Evolutionary conservation across 345 rosid species (phyloP), one percentile per base, ranked within the genome.

Genomic region (Corchorus olitorius): DNA sequence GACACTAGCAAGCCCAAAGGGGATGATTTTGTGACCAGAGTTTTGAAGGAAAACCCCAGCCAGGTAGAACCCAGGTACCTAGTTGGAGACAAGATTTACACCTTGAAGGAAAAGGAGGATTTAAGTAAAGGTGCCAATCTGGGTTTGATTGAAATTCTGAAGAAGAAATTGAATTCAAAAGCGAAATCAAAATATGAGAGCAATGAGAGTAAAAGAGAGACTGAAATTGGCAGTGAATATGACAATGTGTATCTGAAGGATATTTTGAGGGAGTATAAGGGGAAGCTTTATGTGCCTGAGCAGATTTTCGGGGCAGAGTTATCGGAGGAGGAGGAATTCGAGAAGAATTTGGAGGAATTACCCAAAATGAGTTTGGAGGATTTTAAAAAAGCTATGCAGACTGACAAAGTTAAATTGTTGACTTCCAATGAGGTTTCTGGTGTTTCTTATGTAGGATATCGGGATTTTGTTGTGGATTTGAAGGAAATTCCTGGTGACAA

Each of bases 211-310:
- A 72, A 75, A 58, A 78, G 20, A 73, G 77, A 72, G 80, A 49
- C 58, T 68, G 58, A 50, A 79, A 67, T 37, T 83, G 74, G 3
- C 49, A 52, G 66, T 74, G 68, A 53, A 43, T 75, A 74, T 37
- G 87, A 83, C 73, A 62, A 82, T 67, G 98, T 94, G 79, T 90
- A 89, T 66, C 76, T 94, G 92, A 91, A 84, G 72, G 97, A 92
- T 76, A 78, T 94, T 48, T 73, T 94, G 84, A 88, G 97, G 82
- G 94, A 91, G 76, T 84, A 91, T 74, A 94, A 77, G 34, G 98
- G 98, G 41, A 92, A 94, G 84, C 94, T 92, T 53, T 92, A 90
- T 65, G 98, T 94, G 41, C 98, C 98, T 0, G 97, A 90, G 87
- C 97, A 91, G 81, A 83, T 92, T 65, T 94, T 94, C 55, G 97